Percentiles rank a stretch among this genome's conserved stretches.
These are phyloP conservation scores for Lactarius trivialis DNA, from an alignment of 768 basidiomycete genomes.

Conservation along the genomic window DNA sequence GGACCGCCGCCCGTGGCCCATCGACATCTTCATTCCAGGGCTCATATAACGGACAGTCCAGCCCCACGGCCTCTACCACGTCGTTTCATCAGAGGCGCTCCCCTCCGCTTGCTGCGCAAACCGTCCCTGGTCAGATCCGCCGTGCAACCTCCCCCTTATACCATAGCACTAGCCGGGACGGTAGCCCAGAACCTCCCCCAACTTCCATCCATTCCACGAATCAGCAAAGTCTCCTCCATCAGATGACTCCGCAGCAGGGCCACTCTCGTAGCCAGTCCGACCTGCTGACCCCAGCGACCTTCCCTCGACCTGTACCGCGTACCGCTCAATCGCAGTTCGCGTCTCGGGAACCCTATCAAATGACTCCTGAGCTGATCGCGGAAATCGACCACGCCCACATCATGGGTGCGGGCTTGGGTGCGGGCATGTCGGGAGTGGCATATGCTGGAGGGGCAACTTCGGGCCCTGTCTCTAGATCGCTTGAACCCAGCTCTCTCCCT, in stretches of 20 bases:
- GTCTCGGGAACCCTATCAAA: constrained; percentile 14
- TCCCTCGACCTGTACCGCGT: constrained; percentile 17
- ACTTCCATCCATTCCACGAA: constrained; percentile 8
- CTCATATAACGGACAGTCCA: constrained; percentile 17
- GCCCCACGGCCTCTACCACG: constrained; percentile 20
- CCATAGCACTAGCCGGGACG: constrained; percentile 18
- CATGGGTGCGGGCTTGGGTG: neutral
- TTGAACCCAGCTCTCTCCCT: constrained; percentile 19
- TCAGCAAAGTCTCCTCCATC: constrained; percentile 11
- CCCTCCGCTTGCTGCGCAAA: constrained; percentile 21
- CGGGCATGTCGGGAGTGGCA: constrained; percentile 20
- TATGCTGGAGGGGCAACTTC: constrained; percentile 18
- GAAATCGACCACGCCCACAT: constrained; percentile 20
- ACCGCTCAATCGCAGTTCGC: constrained; percentile 14
- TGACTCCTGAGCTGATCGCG: constrained; percentile 15
- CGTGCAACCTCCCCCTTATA: constrained; percentile 21
- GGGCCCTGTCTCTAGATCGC: constrained; percentile 17
- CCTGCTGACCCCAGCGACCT: constrained; percentile 13
- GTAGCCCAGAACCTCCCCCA: constrained; percentile 20
- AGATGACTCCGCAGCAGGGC: constrained; percentile 2
- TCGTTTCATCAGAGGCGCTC: constrained; percentile 22
- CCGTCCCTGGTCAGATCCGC: constrained; percentile 18
- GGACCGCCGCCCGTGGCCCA: constrained; percentile 17
- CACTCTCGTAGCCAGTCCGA: constrained; percentile 15
- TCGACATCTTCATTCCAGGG: constrained; percentile 19